Evolutionary conservation across 768 basidiomycete genomes (phyloP).

Genomic region (Tylopilus subfusipes): DNA sequence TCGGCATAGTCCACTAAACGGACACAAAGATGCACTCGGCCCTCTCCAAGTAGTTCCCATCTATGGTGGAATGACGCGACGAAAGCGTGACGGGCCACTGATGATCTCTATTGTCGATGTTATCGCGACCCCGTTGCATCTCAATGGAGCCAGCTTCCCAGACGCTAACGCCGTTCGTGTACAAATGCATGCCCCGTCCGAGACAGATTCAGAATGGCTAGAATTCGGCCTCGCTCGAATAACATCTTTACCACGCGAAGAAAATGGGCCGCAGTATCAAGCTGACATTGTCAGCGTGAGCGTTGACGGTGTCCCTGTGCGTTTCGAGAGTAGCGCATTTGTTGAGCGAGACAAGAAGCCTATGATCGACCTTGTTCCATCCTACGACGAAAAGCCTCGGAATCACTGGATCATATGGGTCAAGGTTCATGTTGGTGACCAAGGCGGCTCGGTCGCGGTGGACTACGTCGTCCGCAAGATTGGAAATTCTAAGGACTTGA

Average conservation of each 20-base stretch:
- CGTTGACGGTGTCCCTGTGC: constrained; percentile 62
- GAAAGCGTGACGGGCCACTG: constrained; percentile 51
- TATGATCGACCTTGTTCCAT: constrained; percentile 35
- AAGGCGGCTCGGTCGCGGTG: constrained; percentile 49
- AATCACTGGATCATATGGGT: constrained; percentile 68
- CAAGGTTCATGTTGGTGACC: constrained; percentile 51
- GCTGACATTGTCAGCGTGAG: constrained; percentile 54
- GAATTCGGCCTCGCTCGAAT: constrained; percentile 68
- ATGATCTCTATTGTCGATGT: constrained; percentile 59
- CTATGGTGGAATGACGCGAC: constrained; percentile 33
- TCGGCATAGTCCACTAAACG: constrained; percentile 20
- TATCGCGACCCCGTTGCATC: constrained; percentile 49
- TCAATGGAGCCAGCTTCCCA: constrained; percentile 26
- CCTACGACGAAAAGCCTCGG: constrained; percentile 51
- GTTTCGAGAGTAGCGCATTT: constrained; percentile 49
- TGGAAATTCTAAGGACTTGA: constrained; percentile 17
- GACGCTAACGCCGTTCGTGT: constrained; percentile 60
- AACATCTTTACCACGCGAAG: constrained; percentile 15
- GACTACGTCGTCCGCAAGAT: constrained; percentile 59
- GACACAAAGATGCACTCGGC: constrained; percentile 13
- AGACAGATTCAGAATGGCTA: constrained; percentile 65
- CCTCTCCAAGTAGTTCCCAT: constrained; percentile 13
- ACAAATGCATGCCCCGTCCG: constrained; percentile 51
- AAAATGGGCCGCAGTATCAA: constrained; percentile 34
- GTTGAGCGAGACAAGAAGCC: constrained; percentile 35